Evolutionary conservation across 2,329 filamentous ascomycete species (phyloP).

Genomic region (Orbilia quercus): DNA sequence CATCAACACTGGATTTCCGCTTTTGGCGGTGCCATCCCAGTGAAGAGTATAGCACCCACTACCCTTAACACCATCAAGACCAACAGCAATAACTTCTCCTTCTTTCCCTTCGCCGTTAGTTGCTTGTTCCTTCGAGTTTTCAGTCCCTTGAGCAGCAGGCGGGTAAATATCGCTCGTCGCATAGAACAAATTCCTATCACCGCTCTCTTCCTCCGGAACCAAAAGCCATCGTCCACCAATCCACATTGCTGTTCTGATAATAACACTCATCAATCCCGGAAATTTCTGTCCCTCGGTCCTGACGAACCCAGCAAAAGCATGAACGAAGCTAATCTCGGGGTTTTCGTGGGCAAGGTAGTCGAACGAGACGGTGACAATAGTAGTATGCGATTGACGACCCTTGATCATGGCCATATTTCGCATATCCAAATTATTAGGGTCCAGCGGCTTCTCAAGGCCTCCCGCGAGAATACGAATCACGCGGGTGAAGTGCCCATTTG

Average conservation of each 20-base stretch:
- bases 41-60: conserved; percentile 61
- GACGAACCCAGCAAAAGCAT: conserved; percentile 67
- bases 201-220: conserved; percentile 64
- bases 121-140: not conserved
- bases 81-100: conserved; percentile 55
- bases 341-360: conserved; percentile 66
- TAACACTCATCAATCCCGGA: conserved; percentile 61
- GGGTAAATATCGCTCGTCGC: conserved; percentile 63
- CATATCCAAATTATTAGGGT: conserved; percentile 65
- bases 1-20: conserved; percentile 59
- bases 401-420: conserved; percentile 63
- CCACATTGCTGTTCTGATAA: conserved; percentile 62
- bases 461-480: conserved; percentile 70
- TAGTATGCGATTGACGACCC: conserved; percentile 63
- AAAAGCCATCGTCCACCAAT: conserved; percentile 62
- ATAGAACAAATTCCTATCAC: conserved; percentile 65
- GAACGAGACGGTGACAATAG: conserved; percentile 67
- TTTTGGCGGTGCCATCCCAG: conserved; percentile 56
- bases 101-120: conserved; percentile 17
- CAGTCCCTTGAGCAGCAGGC: conserved; percentile 5
- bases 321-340: conserved; percentile 67
- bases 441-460: conserved; percentile 68
- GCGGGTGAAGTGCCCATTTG: conserved; percentile 66
- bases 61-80: conserved; percentile 61
- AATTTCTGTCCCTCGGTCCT: conserved; percentile 64